phyloP scores from a whole-genome alignment of 1,139 yeast species.

The Hemisphaericaspora xylofermentans region DNA sequence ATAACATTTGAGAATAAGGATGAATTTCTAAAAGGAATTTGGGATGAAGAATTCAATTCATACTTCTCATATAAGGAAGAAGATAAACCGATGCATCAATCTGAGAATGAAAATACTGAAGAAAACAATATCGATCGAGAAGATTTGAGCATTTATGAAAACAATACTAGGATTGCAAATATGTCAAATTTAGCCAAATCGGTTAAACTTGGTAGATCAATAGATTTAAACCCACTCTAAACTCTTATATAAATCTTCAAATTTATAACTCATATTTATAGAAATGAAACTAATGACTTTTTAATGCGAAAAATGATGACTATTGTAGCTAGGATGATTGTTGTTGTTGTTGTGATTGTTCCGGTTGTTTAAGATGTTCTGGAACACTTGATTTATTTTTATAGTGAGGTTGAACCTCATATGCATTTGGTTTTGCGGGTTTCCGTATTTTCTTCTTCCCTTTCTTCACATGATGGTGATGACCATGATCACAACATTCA shows the following conservation, averaged over 20 bases:
- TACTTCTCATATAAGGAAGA: conserved; percentile 4
- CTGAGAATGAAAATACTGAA: background rate
- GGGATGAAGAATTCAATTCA: conserved; percentile 14
- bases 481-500: conserved; percentile 3
- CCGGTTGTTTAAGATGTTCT: conserved; percentile 1
- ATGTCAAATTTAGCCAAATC: conserved; percentile 10
- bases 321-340: conserved; percentile 1
- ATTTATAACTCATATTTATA: background rate
- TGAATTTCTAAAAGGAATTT: conserved; percentile 10
- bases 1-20: conserved; percentile 15
- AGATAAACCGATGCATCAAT: background rate
- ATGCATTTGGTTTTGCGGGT: conserved; percentile 56
- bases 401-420: conserved; percentile 67
- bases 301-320: background rate
- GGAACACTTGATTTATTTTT: conserved; percentile 25
- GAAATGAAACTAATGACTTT: background rate
- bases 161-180: conserved; percentile 1
- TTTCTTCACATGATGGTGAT: conserved; percentile 9
- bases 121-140: background rate
- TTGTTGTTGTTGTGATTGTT: background rate
- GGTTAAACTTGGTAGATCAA: conserved; percentile 6
- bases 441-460: conserved; percentile 6
- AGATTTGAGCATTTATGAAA: background rate
- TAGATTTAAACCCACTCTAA: background rate
- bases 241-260: too few relatives aligned